Evolutionary conservation across 192 early-diverging fungal genomes (phyloP), one percentile per base, ranked within the genome.

Genomic region (Phycomyces nitens): DNA sequence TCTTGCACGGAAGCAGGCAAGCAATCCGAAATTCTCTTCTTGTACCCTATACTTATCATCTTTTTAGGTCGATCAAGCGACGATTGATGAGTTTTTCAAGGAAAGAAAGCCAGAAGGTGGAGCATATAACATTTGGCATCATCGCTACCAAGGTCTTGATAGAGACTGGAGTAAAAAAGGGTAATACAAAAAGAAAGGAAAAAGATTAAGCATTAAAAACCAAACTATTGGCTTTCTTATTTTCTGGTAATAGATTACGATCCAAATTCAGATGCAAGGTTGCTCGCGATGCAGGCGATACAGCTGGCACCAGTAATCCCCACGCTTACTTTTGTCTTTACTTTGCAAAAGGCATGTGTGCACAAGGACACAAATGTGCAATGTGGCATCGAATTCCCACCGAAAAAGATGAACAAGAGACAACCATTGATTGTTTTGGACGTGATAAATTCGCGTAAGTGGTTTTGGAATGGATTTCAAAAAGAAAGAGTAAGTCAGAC

Each of bases 301-400:
- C 92, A 0, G 80, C 78, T 44, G 85, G 80, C 8, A 84, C 86
- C 10, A 70, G 72, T 29, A 86, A 85, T 50, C 83, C 79, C 7
- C 77, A 81, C 23, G 73, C 83, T 16, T 82, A 79, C 50, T 94
- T 95, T 64, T 95, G 93, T 71, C 66, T 92, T 16, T 90, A 92
- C 65, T 95, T 95, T 81, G 88, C 91, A 0, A 77, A 86, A 39
- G 93, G 92, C 5, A 84, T 82, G 69, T 95, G 93, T 73, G 75
- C 82, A 39, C 82, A 84, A 53, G 93, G 93, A 9, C 58, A 65
- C 8, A 75, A 82, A 29, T 85, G 79, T 58, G 59, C 53, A 23
- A 81, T 73, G 73, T 77, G 81, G 62, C 84, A 84, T 60, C 66
- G 78, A 53, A 75, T 84, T 23, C 85, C 79, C 0, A 68, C 62